Percentiles rank a stretch among this genome's conserved stretches.
Conservation (phyloP, 108 stramenopile species). For the Hondaea fermentalgiana region DNA sequence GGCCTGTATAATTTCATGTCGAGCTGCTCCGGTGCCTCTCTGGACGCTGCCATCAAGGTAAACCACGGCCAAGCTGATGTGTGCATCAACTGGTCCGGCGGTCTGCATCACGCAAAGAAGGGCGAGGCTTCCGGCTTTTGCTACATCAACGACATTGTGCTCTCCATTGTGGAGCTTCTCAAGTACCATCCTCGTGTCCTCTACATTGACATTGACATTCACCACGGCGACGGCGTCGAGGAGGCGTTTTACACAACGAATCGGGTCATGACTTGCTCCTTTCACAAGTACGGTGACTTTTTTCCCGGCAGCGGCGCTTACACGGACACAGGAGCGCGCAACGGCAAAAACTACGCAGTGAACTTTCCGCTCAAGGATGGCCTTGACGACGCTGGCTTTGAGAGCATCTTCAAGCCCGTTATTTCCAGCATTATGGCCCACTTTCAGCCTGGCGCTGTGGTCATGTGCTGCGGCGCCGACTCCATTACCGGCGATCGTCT, state of each 20-base stretch:
- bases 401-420: slow-evolving; percentile 80
- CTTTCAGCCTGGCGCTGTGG: slow-evolving; percentile 87
- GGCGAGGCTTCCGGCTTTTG: slow-evolving; percentile 89
- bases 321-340: slow-evolving; percentile 67
- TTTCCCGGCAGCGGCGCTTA: slow-evolving; percentile 58
- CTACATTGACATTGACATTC: slow-evolving; percentile 99
- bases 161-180: slow-evolving; percentile 96
- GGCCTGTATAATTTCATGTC: slow-evolving; percentile 93
- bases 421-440: slow-evolving; percentile 90
- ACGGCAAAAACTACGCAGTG: slow-evolving; percentile 92
- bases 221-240: slow-evolving; percentile 98
- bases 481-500: slow-evolving; percentile 90
- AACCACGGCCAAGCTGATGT: slow-evolving; percentile 85
- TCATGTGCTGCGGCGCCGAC: slow-evolving; percentile 95
- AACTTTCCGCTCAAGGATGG: slow-evolving; percentile 94
- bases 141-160: slow-evolving; percentile 97
- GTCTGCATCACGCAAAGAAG: slow-evolving; percentile 99
- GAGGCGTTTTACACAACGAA: slow-evolving; percentile 99
- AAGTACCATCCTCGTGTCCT: slow-evolving; percentile 96
- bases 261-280: slow-evolving; percentile 95
- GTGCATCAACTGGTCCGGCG: slow-evolving; percentile 97
- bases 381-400: slow-evolving; percentile 78
- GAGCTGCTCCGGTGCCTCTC: slow-evolving; percentile 80
- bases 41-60: slow-evolving; percentile 91
- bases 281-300: slow-evolving; percentile 82